Evolutionary conservation across 805 yeast species (phyloP), one percentile per base, ranked within the genome.

Genomic region (Kuraishia capsulata): DNA sequence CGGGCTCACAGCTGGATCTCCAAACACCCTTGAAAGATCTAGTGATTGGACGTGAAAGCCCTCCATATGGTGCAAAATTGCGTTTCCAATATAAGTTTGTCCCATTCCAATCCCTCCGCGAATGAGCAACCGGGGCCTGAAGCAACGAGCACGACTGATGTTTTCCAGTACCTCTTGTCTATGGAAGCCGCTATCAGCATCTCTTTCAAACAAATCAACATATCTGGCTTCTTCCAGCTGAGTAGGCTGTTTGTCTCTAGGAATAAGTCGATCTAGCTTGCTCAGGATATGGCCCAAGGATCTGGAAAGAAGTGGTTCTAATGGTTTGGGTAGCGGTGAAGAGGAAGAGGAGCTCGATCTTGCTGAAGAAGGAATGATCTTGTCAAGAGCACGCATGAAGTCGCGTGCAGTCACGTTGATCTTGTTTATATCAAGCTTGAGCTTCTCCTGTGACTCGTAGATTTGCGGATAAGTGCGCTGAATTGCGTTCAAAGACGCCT

Each of bases 401-500:
- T 92, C 98, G 44, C 76, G 73, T 0, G 95, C 82, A 10, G 73
- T 71, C 2, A 90, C 95, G 37, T 66, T 69, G 25, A 92, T 82
- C 28, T 76, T 63, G 3, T 70, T 57, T 3, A 95, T 86, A 52
- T 88, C 77, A 24, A 92, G 81, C 33, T 65, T 57, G 32, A 90
- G 66, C 53, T 88, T 90, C 35, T 82, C 83, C 38, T 71, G 67
- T 8, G 89, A 72, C 44, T 71, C 62, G 58, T 92, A 92, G 33
- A 92, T 90, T 58, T 92, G 97, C 0, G 99, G 99, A 48, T 81
- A 90, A 34, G 81, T 75, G 45, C 97, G 66, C 59, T 90, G 97
- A 30, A 92, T 90, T 50, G 96, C 81, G 50, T 82, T 80, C 44
- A 92, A 66, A 0, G 97, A 97, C 23, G 97, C 89, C 55, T 92